Conservation (phyloP, 192 early-diverging fungal species). For the Chytriomyces hyalinus region DNA sequence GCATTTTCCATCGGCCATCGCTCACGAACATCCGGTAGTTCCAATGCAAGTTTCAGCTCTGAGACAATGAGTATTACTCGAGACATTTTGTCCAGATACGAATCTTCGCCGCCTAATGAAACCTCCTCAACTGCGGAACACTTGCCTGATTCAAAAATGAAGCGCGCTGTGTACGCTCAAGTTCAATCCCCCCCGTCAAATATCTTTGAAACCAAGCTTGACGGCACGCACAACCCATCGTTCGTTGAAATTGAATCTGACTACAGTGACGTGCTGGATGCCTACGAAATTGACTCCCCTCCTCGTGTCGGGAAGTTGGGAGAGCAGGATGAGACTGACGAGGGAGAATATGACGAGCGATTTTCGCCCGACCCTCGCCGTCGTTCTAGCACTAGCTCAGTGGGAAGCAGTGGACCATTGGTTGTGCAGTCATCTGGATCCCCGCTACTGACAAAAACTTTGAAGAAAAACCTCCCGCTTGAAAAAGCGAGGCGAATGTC, state of each 20-base stretch:
- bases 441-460: slow-evolving; percentile 7
- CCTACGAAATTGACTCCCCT: slow-evolving; percentile 10
- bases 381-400: not conserved
- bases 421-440: slow-evolving; percentile 5
- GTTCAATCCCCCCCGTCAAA: too few species aligned
- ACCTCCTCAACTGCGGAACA: too few species aligned
- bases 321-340: not conserved
- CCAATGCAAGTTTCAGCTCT: not conserved
- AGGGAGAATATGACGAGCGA: not conserved
- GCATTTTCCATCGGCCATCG: not conserved
- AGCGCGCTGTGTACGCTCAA: too few species aligned
- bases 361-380: slow-evolving; percentile 7
- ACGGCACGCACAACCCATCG: too few species aligned
- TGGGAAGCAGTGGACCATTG: not conserved
- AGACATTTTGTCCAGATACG: too few species aligned
- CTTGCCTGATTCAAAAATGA: too few species aligned
- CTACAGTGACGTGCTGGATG: slow-evolving; percentile 18
- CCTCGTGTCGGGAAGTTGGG: not conserved
- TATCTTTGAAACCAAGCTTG: too few species aligned
- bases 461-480: slow-evolving; percentile 1
- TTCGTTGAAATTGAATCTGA: not conserved
- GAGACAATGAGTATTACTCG: too few species aligned
- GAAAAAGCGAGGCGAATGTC: slow-evolving; percentile 8
- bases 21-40: not conserved
- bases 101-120: too few species aligned